Evolutionary conservation across 331 rosid genomes (phyloP).

Genomic region (Stylosanthes scabra): DNA sequence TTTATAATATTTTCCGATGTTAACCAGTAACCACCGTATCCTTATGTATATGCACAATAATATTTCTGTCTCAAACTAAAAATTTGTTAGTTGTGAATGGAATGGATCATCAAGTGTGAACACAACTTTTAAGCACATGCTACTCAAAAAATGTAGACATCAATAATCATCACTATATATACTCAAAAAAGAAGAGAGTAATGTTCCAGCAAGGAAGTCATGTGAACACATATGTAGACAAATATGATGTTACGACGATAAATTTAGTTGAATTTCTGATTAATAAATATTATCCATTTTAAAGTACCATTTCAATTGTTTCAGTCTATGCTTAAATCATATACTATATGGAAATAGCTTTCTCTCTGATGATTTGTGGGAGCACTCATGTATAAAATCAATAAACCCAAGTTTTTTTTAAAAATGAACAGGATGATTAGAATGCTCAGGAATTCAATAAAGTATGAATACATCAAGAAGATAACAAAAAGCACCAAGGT

Average conservation of each 20-base stretch:
- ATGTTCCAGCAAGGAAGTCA: constrained; percentile 3
- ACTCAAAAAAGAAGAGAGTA: background rate
- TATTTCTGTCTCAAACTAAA: constrained; percentile 19
- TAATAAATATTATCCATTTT: background rate
- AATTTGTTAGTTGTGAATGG: constrained; percentile 18
- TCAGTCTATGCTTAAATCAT: constrained; percentile 14
- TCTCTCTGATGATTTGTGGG: constrained; percentile 7
- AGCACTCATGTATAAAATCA: constrained; percentile 34
- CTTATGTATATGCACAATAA: background rate
- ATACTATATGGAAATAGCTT: constrained; percentile 3
- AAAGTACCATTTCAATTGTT: constrained; percentile 8
- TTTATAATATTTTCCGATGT: background rate
- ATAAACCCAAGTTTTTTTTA: background rate
- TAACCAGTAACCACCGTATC: background rate
- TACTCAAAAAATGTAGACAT: background rate
- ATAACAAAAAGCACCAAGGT: constrained; percentile 30
- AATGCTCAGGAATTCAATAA: background rate
- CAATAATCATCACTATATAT: constrained; percentile 15
- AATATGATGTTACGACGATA: background rate
- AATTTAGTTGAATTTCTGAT: background rate
- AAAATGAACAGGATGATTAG: background rate
- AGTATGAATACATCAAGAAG: background rate
- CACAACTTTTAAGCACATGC: constrained; percentile 1
- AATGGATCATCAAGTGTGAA: background rate
- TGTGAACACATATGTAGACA: background rate